These are phyloP conservation scores for Apiospora malaysiana DNA, from an alignment of 2,329 filamentous ascomycete species.

Conservation along the genomic window DNA sequence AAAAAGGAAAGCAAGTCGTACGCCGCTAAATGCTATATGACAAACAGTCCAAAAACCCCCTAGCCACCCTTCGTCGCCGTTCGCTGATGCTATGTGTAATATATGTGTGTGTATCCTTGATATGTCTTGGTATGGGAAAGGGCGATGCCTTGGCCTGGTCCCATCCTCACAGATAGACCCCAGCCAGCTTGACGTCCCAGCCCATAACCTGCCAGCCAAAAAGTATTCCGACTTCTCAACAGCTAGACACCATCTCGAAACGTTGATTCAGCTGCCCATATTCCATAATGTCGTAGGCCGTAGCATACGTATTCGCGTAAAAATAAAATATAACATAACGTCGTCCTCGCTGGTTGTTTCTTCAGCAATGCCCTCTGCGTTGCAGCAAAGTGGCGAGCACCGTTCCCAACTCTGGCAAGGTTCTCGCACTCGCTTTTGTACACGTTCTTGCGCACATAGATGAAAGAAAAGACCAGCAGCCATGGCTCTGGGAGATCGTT, in stretches of 20 bases:
- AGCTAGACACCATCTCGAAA: not conserved
- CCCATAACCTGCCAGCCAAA: not conserved
- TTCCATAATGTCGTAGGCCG: not conserved
- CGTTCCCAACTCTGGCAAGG: not conserved
- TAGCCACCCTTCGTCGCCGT: conserved; percentile 1
- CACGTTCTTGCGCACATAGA: too few relatives aligned
- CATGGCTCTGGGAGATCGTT: not conserved
- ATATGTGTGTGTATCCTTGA: conserved; percentile 2
- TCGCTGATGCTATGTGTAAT: conserved; percentile 10
- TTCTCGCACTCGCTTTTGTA: not conserved
- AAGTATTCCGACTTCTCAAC: not conserved
- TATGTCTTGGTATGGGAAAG: not conserved
- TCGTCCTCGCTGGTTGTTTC: not conserved
- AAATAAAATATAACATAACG: not conserved
- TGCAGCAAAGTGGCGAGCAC: not conserved
- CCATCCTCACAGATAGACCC: not conserved
- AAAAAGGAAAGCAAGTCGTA: conserved; percentile 2
- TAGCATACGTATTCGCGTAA: not conserved
- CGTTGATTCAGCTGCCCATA: not conserved
- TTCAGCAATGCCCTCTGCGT: not conserved
- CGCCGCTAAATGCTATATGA: conserved; percentile 13
- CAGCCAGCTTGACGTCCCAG: not conserved
- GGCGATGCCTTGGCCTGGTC: not conserved
- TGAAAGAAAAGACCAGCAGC: not conserved
- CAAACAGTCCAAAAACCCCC: conserved; percentile 3